These are phyloP conservation scores for Diaporthe vaccinii DNA, from an alignment of 2,329 filamentous ascomycete species.

Conservation along the genomic window DNA sequence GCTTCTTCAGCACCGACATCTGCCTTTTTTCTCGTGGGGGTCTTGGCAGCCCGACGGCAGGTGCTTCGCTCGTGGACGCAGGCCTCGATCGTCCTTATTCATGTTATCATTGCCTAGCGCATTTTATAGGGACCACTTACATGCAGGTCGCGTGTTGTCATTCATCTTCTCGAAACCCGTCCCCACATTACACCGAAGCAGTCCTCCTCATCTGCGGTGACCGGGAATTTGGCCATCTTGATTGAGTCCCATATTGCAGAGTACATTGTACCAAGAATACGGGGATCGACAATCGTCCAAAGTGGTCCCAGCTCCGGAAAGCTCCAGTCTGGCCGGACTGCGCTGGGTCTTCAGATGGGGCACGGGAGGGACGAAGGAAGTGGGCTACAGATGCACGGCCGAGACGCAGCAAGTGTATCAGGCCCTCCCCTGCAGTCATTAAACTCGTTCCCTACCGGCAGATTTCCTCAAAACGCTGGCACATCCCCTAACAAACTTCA, in stretches of 20 bases:
- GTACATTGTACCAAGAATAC: slow-evolving; percentile 26
- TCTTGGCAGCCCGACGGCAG: slow-evolving; percentile 2
- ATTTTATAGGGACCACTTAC: slow-evolving; percentile 34
- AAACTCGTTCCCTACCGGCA: slow-evolving; percentile 45
- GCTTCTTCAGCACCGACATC: slow-evolving; percentile 13
- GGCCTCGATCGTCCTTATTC: slow-evolving; percentile 22
- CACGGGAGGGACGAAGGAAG: slow-evolving; percentile 24
- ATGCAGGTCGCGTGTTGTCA: slow-evolving; percentile 36
- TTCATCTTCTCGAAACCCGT: slow-evolving; percentile 38
- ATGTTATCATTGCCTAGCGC: slow-evolving; percentile 32
- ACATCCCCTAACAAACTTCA: slow-evolving; percentile 47
- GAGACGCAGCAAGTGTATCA: slow-evolving; percentile 50
- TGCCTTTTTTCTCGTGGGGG: not conserved
- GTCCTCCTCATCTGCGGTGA: slow-evolving; percentile 35
- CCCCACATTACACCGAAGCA: slow-evolving; percentile 37
- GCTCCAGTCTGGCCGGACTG: slow-evolving; percentile 9
- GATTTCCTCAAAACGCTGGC: slow-evolving; percentile 50
- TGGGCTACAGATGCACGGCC: slow-evolving; percentile 47
- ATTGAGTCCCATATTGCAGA: slow-evolving; percentile 21
- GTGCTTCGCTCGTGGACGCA: not conserved
- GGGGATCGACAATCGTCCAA: slow-evolving; percentile 16
- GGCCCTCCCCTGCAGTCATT: slow-evolving; percentile 51
- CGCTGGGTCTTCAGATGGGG: slow-evolving; percentile 32
- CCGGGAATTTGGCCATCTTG: slow-evolving; percentile 21
- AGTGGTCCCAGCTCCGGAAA: slow-evolving; percentile 14